Conservation (phyloP, 768 basidiomycete genomes). For the Cystofilobasidium macerans region DNA sequence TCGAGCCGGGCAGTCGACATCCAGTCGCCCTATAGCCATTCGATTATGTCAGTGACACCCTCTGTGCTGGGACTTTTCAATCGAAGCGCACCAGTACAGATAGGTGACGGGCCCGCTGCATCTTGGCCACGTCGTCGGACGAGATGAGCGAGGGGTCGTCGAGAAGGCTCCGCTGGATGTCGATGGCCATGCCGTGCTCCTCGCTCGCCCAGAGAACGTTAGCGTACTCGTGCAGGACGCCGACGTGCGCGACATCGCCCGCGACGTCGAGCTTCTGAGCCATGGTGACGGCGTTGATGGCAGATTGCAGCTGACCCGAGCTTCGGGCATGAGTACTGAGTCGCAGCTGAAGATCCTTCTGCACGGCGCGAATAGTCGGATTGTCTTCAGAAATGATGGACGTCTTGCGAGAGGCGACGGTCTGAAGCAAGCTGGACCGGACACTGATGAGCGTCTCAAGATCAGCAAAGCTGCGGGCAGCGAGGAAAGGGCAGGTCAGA, state of each 20-base stretch:
- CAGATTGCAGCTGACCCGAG: conserved; percentile 61
- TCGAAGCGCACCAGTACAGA: conserved; percentile 66
- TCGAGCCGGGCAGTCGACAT: conserved; percentile 72
- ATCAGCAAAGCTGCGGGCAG: conserved; percentile 52
- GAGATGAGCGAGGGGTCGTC: conserved; percentile 5
- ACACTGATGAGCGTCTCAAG: conserved; percentile 47
- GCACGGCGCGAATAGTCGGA: conserved; percentile 1
- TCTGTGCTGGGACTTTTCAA: conserved; percentile 30
- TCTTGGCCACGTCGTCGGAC: background rate
- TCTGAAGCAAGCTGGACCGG: conserved; percentile 44
- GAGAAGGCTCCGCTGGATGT: conserved; percentile 47
- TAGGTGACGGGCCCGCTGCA: conserved; percentile 28
- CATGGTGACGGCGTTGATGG: conserved; percentile 69
- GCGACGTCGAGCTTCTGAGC: conserved; percentile 53
- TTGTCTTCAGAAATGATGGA: conserved; percentile 1
- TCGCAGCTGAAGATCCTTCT: conserved; percentile 54
- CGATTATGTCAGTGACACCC: background rate
- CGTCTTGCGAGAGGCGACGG: conserved; percentile 10
- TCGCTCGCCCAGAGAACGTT: conserved; percentile 78
- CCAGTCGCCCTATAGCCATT: conserved; percentile 73
- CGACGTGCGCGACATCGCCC: conserved; percentile 43
- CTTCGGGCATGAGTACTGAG: conserved; percentile 62
- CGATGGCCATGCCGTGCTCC: conserved; percentile 73
- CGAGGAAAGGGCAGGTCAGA: background rate
- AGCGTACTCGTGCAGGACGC: conserved; percentile 69